phyloP scores from a whole-genome alignment of 129 eudicot species.

The Tagetes patula region DNA sequence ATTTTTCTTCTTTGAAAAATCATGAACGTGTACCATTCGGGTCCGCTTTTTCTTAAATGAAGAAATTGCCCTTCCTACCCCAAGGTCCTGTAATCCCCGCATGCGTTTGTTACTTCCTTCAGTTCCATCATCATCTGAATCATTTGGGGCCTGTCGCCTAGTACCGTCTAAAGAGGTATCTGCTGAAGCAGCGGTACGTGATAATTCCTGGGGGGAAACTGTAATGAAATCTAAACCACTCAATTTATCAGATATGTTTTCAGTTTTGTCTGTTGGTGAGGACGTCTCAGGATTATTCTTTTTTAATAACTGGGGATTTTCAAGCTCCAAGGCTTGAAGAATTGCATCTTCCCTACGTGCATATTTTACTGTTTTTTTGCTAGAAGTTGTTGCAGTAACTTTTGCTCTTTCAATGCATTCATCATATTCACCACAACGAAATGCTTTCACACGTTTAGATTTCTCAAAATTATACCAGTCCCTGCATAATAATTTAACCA shows the following conservation, averaged over 20 bases:
- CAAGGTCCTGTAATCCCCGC: constrained; percentile 80
- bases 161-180: constrained; percentile 34
- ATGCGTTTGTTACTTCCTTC: constrained; percentile 74
- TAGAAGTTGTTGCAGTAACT: constrained; percentile 43
- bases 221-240: constrained; percentile 48
- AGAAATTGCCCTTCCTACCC: constrained; percentile 37
- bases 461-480: constrained; percentile 91
- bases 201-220: constrained; percentile 53
- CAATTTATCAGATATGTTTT: constrained; percentile 39
- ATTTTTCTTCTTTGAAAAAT: constrained; percentile 53
- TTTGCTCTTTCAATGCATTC: constrained; percentile 75
- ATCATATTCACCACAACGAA: constrained; percentile 80
- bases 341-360: constrained; percentile 79
- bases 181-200: constrained; percentile 31
- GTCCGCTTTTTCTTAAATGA: constrained; percentile 60
- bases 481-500: constrained; percentile 40
- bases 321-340: constrained; percentile 81
- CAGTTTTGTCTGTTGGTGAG: constrained; percentile 35
- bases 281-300: constrained; percentile 17
- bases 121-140: constrained; percentile 72
- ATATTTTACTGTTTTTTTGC: constrained; percentile 55
- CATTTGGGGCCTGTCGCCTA: constrained; percentile 46
- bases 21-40: constrained; percentile 58
- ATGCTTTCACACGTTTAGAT: constrained; percentile 77
- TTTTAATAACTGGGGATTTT: constrained; percentile 48